These are phyloP conservation scores for Pichia paraexigua DNA, from an alignment of 805 yeast species.

Conservation along the genomic window DNA sequence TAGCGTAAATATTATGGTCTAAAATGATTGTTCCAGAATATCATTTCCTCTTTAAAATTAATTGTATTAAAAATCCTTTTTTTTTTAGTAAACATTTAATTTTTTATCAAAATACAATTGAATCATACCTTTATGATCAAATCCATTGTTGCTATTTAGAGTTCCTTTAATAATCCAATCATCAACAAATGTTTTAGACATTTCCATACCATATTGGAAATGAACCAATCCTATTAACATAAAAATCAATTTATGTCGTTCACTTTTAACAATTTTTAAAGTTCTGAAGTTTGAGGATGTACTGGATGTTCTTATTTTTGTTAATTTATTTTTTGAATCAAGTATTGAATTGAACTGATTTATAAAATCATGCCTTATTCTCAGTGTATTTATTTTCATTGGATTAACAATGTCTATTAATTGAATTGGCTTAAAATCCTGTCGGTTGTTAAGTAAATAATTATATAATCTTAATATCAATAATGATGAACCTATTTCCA, in stretches of 20 bases:
- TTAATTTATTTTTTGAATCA: slow-evolving; percentile 6
- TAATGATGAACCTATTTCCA: slow-evolving; percentile 10
- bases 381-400: slow-evolving; percentile 1
- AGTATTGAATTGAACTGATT: slow-evolving; percentile 16
- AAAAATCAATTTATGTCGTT: slow-evolving; percentile 17
- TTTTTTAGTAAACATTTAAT: not conserved
- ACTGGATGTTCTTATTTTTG: not conserved
- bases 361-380: slow-evolving; percentile 15
- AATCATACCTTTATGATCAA: slow-evolving; percentile 22
- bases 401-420: slow-evolving; percentile 1
- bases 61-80: not conserved
- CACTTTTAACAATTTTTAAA: slow-evolving; percentile 15
- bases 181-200: slow-evolving; percentile 18
- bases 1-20: no score
- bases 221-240: slow-evolving; percentile 22
- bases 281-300: not conserved
- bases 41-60: no score
- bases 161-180: slow-evolving; percentile 24
- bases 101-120: slow-evolving; percentile 15
- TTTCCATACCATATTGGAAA: slow-evolving; percentile 17
- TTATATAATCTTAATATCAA: slow-evolving; percentile 4
- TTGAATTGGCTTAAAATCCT: not conserved
- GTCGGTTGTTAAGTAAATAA: not conserved
- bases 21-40: no score
- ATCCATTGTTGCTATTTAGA: slow-evolving; percentile 8